Base-by-base conservation (phyloP, 192 early-diverging fungal species). In the Umbelopsis sp. region DNA sequence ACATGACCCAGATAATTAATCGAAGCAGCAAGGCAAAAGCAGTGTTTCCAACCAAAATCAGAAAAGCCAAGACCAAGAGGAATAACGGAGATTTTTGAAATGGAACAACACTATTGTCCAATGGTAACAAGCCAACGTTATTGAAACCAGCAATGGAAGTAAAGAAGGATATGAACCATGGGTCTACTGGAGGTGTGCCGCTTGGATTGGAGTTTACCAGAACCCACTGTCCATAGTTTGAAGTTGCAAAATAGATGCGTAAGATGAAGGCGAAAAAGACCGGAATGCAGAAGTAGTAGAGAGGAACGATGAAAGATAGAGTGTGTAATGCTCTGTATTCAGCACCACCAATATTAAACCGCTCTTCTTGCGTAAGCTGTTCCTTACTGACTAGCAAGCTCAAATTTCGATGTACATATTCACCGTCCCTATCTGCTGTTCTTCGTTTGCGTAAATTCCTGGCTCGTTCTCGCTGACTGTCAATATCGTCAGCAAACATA, bases 101-200 rank as follows among this genome's bases (percentile, higher is more conserved):
- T 21, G 77, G 77, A 10, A 68, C 25, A 69, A 79, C 70, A 32
- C 70, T 72, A 2, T 70, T 71, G 52, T 79, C 77, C n/a, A 79
- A 32, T 44, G 65, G 77, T 29, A 45, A 62, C 9, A 79, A 11
- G 25, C 77, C 77, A 16, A 75, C 36, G 34, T 79, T 79, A 20
- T 74, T 72, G 24, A 75, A 72, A 7, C 70, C 32, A 12, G 77
- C 71, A 5, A 79, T 2, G 31, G 50, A 50, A 24, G 70, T 45
- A 26, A 75, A 79, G 22, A 79, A 72, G 36, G 77, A 79, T 17
- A 79, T 68, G 34, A 65, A 72, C 77, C 77, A 79, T 0, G 65
- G 70, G 41, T 79, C 49, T 4, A 79, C 59, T 1, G 77, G 70
- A 0, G 43, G 52, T 9, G 25, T 34, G 7, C 34, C 25, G 43